Evolutionary conservation across 352 stramenopile genomes (phyloP).

Genomic region (Globisporangium polare): DNA sequence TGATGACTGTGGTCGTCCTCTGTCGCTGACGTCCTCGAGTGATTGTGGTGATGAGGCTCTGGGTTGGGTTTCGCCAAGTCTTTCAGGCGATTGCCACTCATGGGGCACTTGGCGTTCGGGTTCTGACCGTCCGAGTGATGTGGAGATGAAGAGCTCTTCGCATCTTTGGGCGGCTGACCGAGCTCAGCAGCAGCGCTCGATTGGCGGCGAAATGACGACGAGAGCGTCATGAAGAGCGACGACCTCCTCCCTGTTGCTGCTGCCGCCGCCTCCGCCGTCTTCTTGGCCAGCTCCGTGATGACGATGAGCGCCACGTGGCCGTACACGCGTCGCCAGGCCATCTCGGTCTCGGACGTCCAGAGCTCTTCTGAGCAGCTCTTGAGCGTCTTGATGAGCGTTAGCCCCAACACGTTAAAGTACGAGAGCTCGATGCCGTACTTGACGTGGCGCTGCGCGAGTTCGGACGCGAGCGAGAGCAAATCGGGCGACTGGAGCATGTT

Average conservation of each 20-base stretch:
- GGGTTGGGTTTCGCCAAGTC: not conserved
- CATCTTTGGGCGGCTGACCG: not conserved
- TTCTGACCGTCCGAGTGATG: constrained; percentile 10
- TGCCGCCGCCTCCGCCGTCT: not conserved
- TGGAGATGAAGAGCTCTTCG: constrained; percentile 1
- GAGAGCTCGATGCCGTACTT: constrained; percentile 33
- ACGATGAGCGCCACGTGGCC: constrained; percentile 25
- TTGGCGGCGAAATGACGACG: constrained; percentile 2
- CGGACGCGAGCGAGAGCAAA: constrained; percentile 21
- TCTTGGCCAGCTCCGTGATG: constrained; percentile 16
- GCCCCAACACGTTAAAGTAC: constrained; percentile 33
- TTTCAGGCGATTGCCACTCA: constrained; percentile 22
- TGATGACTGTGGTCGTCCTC: not conserved
- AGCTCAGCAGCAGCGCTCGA: not conserved
- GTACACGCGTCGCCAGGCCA: constrained; percentile 26
- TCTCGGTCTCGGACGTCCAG: constrained; percentile 25
- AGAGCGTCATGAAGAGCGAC: constrained; percentile 2
- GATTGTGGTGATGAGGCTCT: not conserved
- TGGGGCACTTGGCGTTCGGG: constrained; percentile 16
- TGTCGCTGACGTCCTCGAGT: not conserved
- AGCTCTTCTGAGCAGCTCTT: constrained; percentile 24
- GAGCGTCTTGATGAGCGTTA: constrained; percentile 24
- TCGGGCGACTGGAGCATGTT: constrained; percentile 31
- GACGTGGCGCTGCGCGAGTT: constrained; percentile 30
- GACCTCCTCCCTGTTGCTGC: not conserved